Evolutionary conservation across 441 rosid species (phyloP).

Genomic region (Pelargonium australe): DNA sequence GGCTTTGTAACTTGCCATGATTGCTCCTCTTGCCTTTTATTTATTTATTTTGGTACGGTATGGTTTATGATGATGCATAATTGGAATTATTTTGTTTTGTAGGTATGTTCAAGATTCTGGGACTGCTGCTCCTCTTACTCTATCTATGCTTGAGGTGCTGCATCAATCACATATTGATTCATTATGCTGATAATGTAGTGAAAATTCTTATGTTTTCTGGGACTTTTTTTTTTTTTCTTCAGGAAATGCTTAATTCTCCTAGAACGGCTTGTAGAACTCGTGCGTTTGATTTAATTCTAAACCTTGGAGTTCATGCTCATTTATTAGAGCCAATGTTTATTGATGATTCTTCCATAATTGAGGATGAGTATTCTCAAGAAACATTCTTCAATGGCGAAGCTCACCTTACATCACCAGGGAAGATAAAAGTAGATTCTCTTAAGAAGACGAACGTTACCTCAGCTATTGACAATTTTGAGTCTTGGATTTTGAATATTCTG

Average conservation of each 20-base stretch:
- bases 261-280: conserved; percentile 73
- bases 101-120: conserved; percentile 98
- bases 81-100: conserved; percentile 20
- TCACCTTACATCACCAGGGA: conserved; percentile 47
- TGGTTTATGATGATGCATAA: no score
- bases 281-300: conserved; percentile 91
- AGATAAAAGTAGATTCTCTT: conserved; percentile 40
- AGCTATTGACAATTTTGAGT: conserved; percentile 73
- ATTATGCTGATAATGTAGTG: conserved; percentile 16
- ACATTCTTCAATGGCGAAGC: conserved; percentile 52
- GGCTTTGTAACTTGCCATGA: no score
- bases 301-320: conserved; percentile 96
- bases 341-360: conserved; percentile 70
- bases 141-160: conserved; percentile 91
- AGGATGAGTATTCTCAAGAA: conserved; percentile 77
- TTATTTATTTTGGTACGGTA: no score
- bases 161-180: conserved; percentile 20
- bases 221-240: conserved; percentile 29
- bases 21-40: no score
- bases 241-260: conserved; percentile 94
- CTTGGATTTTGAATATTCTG: conserved; percentile 88
- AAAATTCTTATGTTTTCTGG: conserved; percentile 22
- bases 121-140: conserved; percentile 94
- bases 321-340: conserved; percentile 72
- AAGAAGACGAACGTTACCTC: conserved; percentile 47